Conservation (phyloP, 1,139 yeast genomes). For the Taiozyma sp. region DNA sequence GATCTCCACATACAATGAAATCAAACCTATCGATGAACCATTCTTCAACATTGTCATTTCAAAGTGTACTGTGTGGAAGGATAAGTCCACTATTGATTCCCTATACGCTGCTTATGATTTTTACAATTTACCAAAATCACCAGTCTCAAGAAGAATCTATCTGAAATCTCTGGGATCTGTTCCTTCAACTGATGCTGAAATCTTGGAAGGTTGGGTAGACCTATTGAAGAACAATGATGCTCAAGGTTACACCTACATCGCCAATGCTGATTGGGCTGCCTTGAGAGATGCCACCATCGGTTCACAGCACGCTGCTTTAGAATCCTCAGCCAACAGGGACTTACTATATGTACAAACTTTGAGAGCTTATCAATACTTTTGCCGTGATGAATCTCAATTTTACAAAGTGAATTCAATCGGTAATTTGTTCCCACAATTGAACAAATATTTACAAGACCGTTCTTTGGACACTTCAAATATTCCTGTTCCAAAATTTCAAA, state of each 20-base stretch:
- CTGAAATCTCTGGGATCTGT: slow-evolving; percentile 72
- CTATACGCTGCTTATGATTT: slow-evolving; percentile 50
- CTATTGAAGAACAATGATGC: slow-evolving; percentile 50
- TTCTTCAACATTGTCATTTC: slow-evolving; percentile 77
- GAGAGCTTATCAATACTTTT: slow-evolving; percentile 43
- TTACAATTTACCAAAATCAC: slow-evolving; percentile 56
- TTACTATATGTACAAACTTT: slow-evolving; percentile 53
- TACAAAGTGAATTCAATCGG: slow-evolving; percentile 16
- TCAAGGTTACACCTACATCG: slow-evolving; percentile 55
- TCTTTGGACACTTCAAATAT: slow-evolving; percentile 7
- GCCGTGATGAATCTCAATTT: slow-evolving; percentile 41
- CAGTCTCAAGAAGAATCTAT: slow-evolving; percentile 71
- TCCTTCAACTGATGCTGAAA: slow-evolving; percentile 47
- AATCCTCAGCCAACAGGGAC: background rate
- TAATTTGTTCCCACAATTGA: slow-evolving; percentile 11
- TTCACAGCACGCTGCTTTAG: slow-evolving; percentile 3
- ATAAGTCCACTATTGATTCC: slow-evolving; percentile 53
- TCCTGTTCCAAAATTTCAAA: slow-evolving; percentile 8
- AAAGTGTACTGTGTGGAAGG: slow-evolving; percentile 65
- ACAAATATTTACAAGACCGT: background rate
- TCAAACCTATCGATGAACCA: slow-evolving; percentile 64
- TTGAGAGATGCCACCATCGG: slow-evolving; percentile 72
- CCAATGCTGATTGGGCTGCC: slow-evolving; percentile 88
- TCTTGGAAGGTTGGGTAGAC: slow-evolving; percentile 58
- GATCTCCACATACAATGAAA: slow-evolving; percentile 51